Conservation (phyloP, 2,329 filamentous ascomycete genomes). For the Ceratocystis cacaofunesta region DNA sequence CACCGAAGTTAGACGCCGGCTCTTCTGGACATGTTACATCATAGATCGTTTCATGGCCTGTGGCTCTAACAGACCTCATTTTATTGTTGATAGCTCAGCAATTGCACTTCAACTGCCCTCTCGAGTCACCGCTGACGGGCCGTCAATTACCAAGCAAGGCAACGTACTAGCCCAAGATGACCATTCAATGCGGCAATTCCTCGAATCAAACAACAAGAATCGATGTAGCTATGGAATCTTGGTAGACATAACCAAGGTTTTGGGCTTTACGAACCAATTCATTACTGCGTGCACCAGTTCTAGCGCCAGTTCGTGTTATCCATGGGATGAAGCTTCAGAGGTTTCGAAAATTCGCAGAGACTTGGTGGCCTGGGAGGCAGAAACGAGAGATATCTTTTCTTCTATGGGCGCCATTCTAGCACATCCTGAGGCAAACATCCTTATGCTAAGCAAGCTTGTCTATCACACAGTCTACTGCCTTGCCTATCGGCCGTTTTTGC, state of each 20-base stretch:
- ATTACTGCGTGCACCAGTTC: conserved; percentile 66
- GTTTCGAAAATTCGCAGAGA: conserved; percentile 76
- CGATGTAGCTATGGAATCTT: conserved; percentile 68
- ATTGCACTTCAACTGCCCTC: conserved; percentile 62
- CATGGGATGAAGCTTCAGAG: conserved; percentile 76
- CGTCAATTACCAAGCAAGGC: conserved; percentile 51
- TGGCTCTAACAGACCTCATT: conserved; percentile 66
- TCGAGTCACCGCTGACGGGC: conserved; percentile 46
- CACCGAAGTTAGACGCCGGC: conserved; percentile 58
- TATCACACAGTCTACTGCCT: conserved; percentile 80
- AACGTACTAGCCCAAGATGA: conserved; percentile 55
- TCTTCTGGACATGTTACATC: conserved; percentile 82
- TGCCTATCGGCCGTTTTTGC: conserved; percentile 74
- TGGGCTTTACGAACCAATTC: conserved; percentile 73
- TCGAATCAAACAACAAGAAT: conserved; percentile 51
- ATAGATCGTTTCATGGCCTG: conserved; percentile 73
- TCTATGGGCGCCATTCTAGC: conserved; percentile 62
- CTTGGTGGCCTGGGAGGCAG: conserved; percentile 70
- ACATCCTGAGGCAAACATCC: conserved; percentile 60
- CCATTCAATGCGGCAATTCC: conserved; percentile 60
- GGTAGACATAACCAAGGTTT: conserved; percentile 68
- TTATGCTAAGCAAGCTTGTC: conserved; percentile 72
- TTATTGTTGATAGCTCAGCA: conserved; percentile 56
- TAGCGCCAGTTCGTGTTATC: conserved; percentile 79
- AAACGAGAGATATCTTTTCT: conserved; percentile 64